Conservation (phyloP, 1,139 yeast species). For the Tardiomyces depauwii region DNA sequence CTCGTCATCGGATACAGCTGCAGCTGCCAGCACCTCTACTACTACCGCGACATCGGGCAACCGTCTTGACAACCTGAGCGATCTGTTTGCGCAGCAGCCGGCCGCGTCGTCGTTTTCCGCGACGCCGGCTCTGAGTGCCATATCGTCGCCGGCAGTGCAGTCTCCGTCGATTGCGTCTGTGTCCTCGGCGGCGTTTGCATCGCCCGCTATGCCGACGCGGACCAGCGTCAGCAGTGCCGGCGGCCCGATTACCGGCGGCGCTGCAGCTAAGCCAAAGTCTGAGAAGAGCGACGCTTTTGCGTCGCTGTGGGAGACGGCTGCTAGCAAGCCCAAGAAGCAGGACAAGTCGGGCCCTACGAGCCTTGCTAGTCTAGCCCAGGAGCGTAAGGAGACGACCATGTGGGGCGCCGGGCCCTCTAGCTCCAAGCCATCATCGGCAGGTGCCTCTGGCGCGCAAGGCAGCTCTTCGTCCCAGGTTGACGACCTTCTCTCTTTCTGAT, state of each 20-base stretch:
- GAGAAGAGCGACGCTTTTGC: slow-evolving; percentile 60
- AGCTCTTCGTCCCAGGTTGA: slow-evolving; percentile 8
- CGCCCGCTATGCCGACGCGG: neutral
- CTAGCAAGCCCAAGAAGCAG: slow-evolving; percentile 24
- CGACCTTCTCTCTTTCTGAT: slow-evolving; percentile 13
- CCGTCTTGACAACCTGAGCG: slow-evolving; percentile 1
- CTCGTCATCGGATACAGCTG: too few species aligned
- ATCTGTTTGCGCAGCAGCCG: slow-evolving; percentile 11
- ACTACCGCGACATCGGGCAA: slow-evolving; percentile 10
- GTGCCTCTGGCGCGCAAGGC: slow-evolving; percentile 1
- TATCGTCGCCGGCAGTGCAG: slow-evolving; percentile 1
- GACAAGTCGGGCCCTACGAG: slow-evolving; percentile 7
- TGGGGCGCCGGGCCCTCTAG: slow-evolving; percentile 20
- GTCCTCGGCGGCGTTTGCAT: slow-evolving; percentile 1
- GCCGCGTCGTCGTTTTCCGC: slow-evolving; percentile 14
- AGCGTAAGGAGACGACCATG: slow-evolving; percentile 20
- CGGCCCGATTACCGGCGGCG: slow-evolving; percentile 4
- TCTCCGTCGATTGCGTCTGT: slow-evolving; percentile 4
- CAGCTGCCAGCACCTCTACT: slow-evolving; percentile 16
- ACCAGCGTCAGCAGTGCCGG: neutral
- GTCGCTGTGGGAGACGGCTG: slow-evolving; percentile 62
- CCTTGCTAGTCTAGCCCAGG: slow-evolving; percentile 22
- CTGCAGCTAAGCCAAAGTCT: slow-evolving; percentile 27
- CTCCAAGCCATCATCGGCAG: slow-evolving; percentile 2
- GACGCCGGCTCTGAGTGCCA: slow-evolving; percentile 5